Conservation (phyloP, 768 basidiomycete species). For the Exsudoporus frostii region DNA sequence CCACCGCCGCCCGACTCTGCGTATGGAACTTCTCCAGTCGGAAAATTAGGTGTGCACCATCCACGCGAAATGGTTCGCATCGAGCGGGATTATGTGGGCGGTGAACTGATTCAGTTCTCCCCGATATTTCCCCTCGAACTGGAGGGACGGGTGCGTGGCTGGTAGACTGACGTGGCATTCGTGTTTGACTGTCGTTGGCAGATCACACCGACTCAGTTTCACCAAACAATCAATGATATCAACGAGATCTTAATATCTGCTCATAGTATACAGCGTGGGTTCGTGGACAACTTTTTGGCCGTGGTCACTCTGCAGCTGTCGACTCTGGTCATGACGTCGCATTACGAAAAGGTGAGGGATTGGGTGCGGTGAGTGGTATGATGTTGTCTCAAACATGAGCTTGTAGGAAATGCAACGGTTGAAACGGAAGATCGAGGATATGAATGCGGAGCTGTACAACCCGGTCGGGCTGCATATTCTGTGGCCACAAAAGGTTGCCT, state of each 20-base stretch:
- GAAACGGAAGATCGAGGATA: constrained; percentile 54
- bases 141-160: constrained; percentile 76
- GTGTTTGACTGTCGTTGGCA: constrained; percentile 28
- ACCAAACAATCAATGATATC: constrained; percentile 85
- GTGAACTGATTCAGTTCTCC: constrained; percentile 89
- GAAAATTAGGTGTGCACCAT: constrained; percentile 84
- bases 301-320: constrained; percentile 81
- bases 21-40: constrained; percentile 76
- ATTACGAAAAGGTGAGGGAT: constrained; percentile 73
- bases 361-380: not conserved
- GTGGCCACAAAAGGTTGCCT: constrained; percentile 81
- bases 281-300: constrained; percentile 76
- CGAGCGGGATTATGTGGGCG: constrained; percentile 88
- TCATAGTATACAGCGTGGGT: constrained; percentile 68
- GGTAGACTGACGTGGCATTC: not conserved
- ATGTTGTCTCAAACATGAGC: not conserved
- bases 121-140: constrained; percentile 88
- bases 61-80: constrained; percentile 90
- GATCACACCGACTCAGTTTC: constrained; percentile 90
- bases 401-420: constrained; percentile 76
- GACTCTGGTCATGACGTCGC: constrained; percentile 60
- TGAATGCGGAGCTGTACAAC: constrained; percentile 77
- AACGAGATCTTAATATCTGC: constrained; percentile 88
- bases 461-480: constrained; percentile 84
- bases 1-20: constrained; percentile 75